A percentile compares a stretch with the other conserved stretches of the same genome.
Conservation (phyloP, 371 early-diverging fungal species). For the Gilbertella persicaria region DNA sequence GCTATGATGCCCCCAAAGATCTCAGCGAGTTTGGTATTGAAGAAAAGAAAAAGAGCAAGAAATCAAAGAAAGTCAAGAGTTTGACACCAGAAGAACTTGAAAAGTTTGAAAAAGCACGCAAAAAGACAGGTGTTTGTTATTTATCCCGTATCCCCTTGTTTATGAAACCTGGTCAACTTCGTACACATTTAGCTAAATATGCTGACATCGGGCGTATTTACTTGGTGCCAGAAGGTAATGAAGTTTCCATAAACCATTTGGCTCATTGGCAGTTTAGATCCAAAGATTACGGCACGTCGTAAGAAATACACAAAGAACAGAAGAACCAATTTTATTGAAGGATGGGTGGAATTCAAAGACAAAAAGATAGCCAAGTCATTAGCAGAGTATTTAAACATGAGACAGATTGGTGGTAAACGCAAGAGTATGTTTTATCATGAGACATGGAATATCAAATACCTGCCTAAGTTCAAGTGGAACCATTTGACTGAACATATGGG, state of each 20-base stretch:
- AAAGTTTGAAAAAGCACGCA: conserved; percentile 70
- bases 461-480: conserved; percentile 96
- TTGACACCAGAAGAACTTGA: conserved; percentile 70
- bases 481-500: conserved; percentile 92
- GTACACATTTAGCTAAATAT: conserved; percentile 68
- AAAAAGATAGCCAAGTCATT: conserved; percentile 84
- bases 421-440: conserved; percentile 84
- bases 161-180: conserved; percentile 85
- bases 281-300: conserved; percentile 57
- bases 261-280: conserved; percentile 34
- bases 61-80: conserved; percentile 58
- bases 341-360: conserved; percentile 96
- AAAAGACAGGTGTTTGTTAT: conserved; percentile 88
- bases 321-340: conserved; percentile 87
- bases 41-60: conserved; percentile 23
- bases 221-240: conserved; percentile 80
- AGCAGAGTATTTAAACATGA: conserved; percentile 79
- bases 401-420: conserved; percentile 86
- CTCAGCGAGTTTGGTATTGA: conserved; percentile 9
- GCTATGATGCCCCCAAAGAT: conserved; percentile 20
- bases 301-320: conserved; percentile 75
- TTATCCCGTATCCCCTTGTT: conserved; percentile 89
- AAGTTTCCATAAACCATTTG: background rate
- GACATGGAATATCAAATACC: conserved; percentile 95
- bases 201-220: conserved; percentile 87